These are phyloP conservation scores for Colletotrichum nymphaeae DNA, from an alignment of 2,329 filamentous ascomycete species.

Conservation along the genomic window DNA sequence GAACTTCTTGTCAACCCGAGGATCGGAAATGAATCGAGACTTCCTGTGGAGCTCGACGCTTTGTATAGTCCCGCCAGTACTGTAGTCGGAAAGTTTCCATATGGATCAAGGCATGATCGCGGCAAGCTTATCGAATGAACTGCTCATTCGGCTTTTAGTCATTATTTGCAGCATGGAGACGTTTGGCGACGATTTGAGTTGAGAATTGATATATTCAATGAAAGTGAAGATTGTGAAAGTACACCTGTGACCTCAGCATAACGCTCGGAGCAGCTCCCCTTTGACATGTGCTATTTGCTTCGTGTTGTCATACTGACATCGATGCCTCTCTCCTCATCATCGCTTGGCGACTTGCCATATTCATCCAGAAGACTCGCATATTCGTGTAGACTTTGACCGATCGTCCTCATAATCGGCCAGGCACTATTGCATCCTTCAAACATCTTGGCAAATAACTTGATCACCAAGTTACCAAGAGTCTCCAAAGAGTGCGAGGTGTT, in stretches of 20 bases:
- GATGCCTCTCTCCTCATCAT: neutral
- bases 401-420: conserved; percentile 10
- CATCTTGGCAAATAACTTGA: conserved; percentile 4
- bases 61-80: neutral
- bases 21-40: neutral
- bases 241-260: too few relatives aligned
- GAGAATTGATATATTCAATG: too few relatives aligned
- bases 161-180: too few relatives aligned
- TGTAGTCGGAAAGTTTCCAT: neutral
- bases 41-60: neutral
- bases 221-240: too few relatives aligned
- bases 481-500: neutral
- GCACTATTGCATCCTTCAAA: conserved; percentile 1
- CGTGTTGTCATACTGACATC: neutral
- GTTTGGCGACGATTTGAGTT: too few relatives aligned
- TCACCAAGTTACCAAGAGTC: neutral
- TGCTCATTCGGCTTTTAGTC: too few relatives aligned
- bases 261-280: too few relatives aligned
- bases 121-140: too few relatives aligned
- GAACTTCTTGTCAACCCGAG: neutral
- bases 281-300: neutral
- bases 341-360: conserved; percentile 30
- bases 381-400: conserved; percentile 1
- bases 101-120: neutral
- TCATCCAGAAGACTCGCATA: neutral